phyloP scores from a whole-genome alignment of 371 early-diverging fungal genomes.

The Lichtheimia corymbifera region DNA sequence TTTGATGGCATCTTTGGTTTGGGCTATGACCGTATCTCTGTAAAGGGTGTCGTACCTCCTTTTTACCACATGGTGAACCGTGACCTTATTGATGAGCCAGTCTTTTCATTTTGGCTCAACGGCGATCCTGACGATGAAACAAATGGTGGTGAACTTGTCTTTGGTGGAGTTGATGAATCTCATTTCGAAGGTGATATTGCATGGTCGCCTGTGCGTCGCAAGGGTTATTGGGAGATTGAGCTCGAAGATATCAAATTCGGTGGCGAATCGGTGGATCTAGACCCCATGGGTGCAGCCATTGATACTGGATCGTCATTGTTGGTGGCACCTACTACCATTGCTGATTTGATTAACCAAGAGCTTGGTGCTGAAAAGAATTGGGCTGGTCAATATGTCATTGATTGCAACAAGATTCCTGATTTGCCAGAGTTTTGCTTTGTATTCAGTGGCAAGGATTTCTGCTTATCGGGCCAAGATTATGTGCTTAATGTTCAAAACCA shows the following conservation, averaged over 20 bases:
- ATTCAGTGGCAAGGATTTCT: constrained; percentile 72
- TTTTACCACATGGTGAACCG: constrained; percentile 87
- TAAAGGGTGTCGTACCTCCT: constrained; percentile 85
- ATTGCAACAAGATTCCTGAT: constrained; percentile 64
- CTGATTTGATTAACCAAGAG: constrained; percentile 79
- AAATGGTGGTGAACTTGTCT: constrained; percentile 81
- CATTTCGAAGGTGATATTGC: constrained; percentile 73
- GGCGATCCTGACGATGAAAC: constrained; percentile 45
- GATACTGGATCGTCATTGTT: constrained; percentile 84
- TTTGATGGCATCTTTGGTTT: constrained; percentile 96
- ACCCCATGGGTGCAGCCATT: constrained; percentile 69
- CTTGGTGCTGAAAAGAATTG: constrained; percentile 89
- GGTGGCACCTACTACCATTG: constrained; percentile 69
- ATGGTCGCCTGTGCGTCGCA: constrained; percentile 81
- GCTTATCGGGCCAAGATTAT: constrained; percentile 60
- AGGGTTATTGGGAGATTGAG: constrained; percentile 94
- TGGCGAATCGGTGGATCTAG: constrained; percentile 59
- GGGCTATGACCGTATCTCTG: constrained; percentile 87
- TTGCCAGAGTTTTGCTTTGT: constrained; percentile 75
- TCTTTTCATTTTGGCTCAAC: constrained; percentile 84
- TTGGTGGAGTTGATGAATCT: constrained; percentile 78
- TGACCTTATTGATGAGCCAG: constrained; percentile 70
- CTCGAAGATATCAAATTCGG: constrained; percentile 72
- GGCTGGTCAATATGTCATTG: constrained; percentile 83
- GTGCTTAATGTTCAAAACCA: constrained; percentile 76